Evolutionary conservation across 2,329 filamentous ascomycete genomes (phyloP).

Genomic region (Aureobasidium sp.): DNA sequence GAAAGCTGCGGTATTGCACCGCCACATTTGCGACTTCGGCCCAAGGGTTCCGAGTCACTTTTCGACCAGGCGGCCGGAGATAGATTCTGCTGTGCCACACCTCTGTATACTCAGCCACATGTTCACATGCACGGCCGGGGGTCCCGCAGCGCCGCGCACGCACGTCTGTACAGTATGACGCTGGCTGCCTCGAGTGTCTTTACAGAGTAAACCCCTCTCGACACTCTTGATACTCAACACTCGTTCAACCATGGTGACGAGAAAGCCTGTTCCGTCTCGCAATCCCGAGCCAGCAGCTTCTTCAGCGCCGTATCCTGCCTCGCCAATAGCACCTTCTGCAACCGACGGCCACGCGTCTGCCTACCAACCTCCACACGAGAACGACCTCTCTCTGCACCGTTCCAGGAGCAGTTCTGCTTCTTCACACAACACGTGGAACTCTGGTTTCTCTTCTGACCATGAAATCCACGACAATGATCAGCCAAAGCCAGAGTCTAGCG

Average conservation of each 20-base stretch:
- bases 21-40: background rate
- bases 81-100: background rate
- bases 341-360: slow-evolving; percentile 14
- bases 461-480: slow-evolving; percentile 18
- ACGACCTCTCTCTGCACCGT: slow-evolving; percentile 14
- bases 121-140: background rate
- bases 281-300: slow-evolving; percentile 30
- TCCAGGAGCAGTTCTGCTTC: slow-evolving; percentile 17
- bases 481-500: slow-evolving; percentile 8
- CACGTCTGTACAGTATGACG: background rate
- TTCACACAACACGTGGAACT: slow-evolving; percentile 28
- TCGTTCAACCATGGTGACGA: slow-evolving; percentile 31
- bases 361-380: slow-evolving; percentile 15
- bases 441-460: slow-evolving; percentile 22
- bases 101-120: background rate
- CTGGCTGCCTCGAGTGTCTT: background rate
- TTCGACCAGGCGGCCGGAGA: background rate
- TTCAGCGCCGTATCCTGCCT: slow-evolving; percentile 36
- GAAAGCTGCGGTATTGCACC: background rate
- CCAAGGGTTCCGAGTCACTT: background rate
- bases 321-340: slow-evolving; percentile 26
- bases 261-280: slow-evolving; percentile 30
- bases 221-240: background rate
- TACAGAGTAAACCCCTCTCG: background rate
- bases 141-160: background rate